Evolutionary conservation across 208 protist species (phyloP), one percentile per base, ranked within the genome.

Genomic region (Wallacemonas sp.): DNA sequence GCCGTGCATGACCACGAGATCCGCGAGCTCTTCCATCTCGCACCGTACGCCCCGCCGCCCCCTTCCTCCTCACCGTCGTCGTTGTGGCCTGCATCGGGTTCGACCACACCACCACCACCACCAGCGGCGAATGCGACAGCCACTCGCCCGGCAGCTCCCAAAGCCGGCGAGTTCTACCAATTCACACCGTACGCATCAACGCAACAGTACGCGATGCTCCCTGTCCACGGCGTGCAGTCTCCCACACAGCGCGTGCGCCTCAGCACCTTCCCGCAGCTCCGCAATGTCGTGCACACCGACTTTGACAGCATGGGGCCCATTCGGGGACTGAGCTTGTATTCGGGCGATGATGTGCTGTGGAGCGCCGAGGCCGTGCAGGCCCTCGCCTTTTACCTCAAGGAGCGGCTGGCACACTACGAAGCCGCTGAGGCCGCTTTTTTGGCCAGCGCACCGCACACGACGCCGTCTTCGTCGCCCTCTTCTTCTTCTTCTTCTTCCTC

Each of bases 181-280:
- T 87, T 87, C 72, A 79, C 79, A 12, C 69, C 84, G 22, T 89
- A 86, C 57, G 87, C 87, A 14, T 67, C 71, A 18, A 79, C 74
- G 36, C 87, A 93, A 66, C 67, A 86, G 22, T 84, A 86, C 68
- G 87, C 87, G 7, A 86, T 93, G 81, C 77, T 84, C 33, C 84
- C 84, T 39, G 74, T 93, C 0, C 22, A 36, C 16, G 50, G 38
- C 42, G 50, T 57, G 32, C 69, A 42, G 14, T 68, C 73, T 2
- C 67, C 77, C 2, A 26, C 71, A 18, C 41, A 78, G 45, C 64
- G 48, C 1, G 72, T 91, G 22, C 66, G 39, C n/a, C 86, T 91
- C 38, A 46, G 44, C 1, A 89, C 79, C 2, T 87, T 86, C 44
- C 81, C 82, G 22, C 78, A 91, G 66, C 38, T 93, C 2, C 78